Base-by-base conservation (phyloP, 345 rosid genomes). In the Erodium maritimum region DNA sequence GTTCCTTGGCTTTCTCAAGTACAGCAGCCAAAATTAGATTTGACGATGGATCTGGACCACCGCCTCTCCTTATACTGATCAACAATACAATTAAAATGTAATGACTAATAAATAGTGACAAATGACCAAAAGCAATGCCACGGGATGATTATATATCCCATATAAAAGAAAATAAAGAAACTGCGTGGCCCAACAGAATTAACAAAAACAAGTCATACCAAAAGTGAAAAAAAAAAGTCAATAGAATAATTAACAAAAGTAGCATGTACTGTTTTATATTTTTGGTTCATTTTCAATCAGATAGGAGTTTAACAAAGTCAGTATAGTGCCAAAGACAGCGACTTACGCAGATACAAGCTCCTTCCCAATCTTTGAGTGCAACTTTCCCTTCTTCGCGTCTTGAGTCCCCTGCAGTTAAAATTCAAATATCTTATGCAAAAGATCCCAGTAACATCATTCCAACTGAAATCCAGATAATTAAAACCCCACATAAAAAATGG, bases 261-360 rank as follows among this genome's bases (percentile, higher is more conserved):
- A 25, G 7, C 7, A 25, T 54, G 19, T 4, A 54, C 16, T 21
- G 56, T 1, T 54, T 17, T 54, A 54, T 54, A 21, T 17, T 21
- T 37, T 19, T 11, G 2, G 16, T 3, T 8, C 24, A 0, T 51
- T 2, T 46, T 17, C 51, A 19, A 6, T 18, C 17, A 2, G 23
- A 46, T 12, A 19, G 17, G 19, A n/a, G 53, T 9, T 59, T 59
- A 19, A 42, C 17, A 14, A 52, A 18, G 22, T 19, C 18, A 16
- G 23, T 5, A 2, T 6, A 19, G 13, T 37, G 42, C 29, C 37
- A 50, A 13, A 69, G 66, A 6, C 19, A 71, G 64, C 33, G 67
- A 73, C 96, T 81, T 81, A 88, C 96, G 86, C 93, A 69, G 96
- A 91, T 37, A 91, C 71, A 55, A 91, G 90, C 80, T 91, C 95